Base-by-base conservation (phyloP, 139 green algal genomes). In the Deuterostichococcus epilithicus region DNA sequence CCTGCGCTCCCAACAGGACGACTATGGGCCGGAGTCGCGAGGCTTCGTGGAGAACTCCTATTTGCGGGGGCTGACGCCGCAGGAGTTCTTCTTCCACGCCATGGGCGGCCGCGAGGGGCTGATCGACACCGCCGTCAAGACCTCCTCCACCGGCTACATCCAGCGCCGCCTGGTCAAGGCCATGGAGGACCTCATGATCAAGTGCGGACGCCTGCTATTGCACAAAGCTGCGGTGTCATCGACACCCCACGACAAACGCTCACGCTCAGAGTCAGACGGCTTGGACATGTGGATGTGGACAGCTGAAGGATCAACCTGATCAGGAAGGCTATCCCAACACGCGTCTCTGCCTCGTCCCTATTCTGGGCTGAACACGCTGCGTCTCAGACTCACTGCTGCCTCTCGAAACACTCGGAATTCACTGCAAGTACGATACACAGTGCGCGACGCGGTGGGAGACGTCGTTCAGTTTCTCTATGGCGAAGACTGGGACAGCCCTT, bases 71-170 rank as follows among this genome's bases (percentile, higher is more conserved):
- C 88, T 99, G 30, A 98, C 95, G 20, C 96, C 96, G 30, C 87
- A 97, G 89, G 96, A 99, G 91, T 97, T 99, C 78, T 99, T 98
- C 90, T 99, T 99, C 85, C 96, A 99, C 81, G 96, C 96, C 65
- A 99, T 99, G 96, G 96, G 95, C 77, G 96, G 96, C 28, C 93
- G 96, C 8, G 96, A 99, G 89, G 96, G 96, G 80, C 87, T 99
- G 36, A 99, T 99, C 75, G 96, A 99, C 82, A 99, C 96, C 3
- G 96, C 96, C 32, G 95, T 99, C 26, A 99, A 99, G 87, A 99
- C 96, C 5, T 89, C 91, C 34, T 88, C 86, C 66, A 96, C 91
- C 13, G 93, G 91, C 70, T 98, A 94, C 76, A 92, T 94, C 81
- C 88, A 95, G 80, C 83, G 95, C n/a, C 86, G 95, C 33, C 83